Percentiles rank a stretch among this genome's conserved stretches.
These are phyloP conservation scores for Oryza officinalis DNA, from an alignment of 176 grass and related monocot species.

Conservation along the genomic window DNA sequence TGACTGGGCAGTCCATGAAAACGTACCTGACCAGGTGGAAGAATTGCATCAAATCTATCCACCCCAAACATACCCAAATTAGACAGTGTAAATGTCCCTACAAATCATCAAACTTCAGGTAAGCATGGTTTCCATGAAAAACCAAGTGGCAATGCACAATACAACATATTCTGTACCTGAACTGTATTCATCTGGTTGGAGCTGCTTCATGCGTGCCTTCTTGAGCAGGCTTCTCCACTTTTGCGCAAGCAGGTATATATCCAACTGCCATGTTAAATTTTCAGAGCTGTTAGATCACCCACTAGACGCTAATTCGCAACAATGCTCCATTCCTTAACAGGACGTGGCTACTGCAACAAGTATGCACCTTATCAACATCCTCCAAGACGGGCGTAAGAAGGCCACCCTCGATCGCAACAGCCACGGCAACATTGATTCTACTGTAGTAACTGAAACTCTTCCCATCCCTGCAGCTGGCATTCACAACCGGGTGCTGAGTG, in stretches of 20 bases:
- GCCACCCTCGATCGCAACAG: slow-evolving; percentile 87
- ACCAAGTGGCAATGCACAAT: not conserved
- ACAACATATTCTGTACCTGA: slow-evolving; percentile 53
- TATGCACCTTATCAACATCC: slow-evolving; percentile 76
- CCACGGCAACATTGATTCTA: slow-evolving; percentile 72
- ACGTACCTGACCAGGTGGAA: slow-evolving; percentile 93
- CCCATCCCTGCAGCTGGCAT: slow-evolving; percentile 89
- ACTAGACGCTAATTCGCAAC: not conserved
- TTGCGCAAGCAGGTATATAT: slow-evolving; percentile 87
- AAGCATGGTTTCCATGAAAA: slow-evolving; percentile 29
- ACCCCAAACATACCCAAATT: slow-evolving; percentile 99
- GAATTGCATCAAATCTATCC: slow-evolving; percentile 92
- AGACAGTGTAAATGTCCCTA: slow-evolving; percentile 90
- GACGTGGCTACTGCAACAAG: not conserved
- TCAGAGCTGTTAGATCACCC: not conserved
- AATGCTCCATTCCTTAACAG: not conserved
- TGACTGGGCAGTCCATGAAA: not conserved
- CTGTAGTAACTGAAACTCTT: slow-evolving; percentile 86
- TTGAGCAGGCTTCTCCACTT: slow-evolving; percentile 87
- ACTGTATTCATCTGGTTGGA: slow-evolving; percentile 77
- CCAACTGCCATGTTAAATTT: slow-evolving; percentile 55
- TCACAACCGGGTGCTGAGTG: slow-evolving; percentile 72
- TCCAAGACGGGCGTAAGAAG: slow-evolving; percentile 85
- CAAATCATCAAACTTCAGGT: slow-evolving; percentile 24
- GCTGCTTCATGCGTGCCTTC: slow-evolving; percentile 81